A percentile compares a stretch with the other conserved stretches of the same genome.
Conservation (phyloP, 495 filamentous ascomycete genomes). For the Xylaria nigripes region DNA sequence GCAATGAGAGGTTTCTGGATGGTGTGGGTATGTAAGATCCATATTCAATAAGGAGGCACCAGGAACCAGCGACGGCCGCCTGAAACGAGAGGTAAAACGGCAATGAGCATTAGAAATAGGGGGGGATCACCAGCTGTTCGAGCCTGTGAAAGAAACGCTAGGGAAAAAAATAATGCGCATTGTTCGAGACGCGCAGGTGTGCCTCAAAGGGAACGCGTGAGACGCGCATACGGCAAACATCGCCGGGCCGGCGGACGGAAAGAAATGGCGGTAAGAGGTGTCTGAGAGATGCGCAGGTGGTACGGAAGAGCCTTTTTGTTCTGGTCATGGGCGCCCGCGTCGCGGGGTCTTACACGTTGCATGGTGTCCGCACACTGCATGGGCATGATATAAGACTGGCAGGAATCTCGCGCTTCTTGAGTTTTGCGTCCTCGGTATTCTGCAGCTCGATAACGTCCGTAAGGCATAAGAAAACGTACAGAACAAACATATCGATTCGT, state of each 20-base stretch:
- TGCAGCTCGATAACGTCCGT: not conserved
- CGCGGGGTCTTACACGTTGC: not conserved
- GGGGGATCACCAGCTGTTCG: not conserved
- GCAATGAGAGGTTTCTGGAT: not conserved
- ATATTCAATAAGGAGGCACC: not conserved
- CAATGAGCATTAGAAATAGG: not conserved
- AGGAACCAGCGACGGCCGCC: not conserved
- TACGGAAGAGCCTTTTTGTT: not conserved
- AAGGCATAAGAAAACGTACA: not conserved
- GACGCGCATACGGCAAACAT: not conserved
- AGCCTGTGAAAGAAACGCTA: not conserved
- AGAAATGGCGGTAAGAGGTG: constrained; percentile 2
- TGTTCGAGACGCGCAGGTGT: constrained; percentile 1
- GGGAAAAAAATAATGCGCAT: not conserved
- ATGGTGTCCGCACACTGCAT: not conserved
- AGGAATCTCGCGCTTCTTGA: not conserved
- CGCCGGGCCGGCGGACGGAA: not conserved
- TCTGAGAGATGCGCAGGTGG: not conserved
- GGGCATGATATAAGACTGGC: constrained; percentile 5
- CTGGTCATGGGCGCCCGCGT: not conserved
- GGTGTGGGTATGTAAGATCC: no score
- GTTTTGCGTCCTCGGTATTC: not conserved
- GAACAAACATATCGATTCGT: not conserved
- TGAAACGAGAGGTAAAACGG: not conserved
- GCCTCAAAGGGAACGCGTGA: not conserved